Conservation (phyloP, 306 rosid genomes). For the Dryas octopetala region DNA sequence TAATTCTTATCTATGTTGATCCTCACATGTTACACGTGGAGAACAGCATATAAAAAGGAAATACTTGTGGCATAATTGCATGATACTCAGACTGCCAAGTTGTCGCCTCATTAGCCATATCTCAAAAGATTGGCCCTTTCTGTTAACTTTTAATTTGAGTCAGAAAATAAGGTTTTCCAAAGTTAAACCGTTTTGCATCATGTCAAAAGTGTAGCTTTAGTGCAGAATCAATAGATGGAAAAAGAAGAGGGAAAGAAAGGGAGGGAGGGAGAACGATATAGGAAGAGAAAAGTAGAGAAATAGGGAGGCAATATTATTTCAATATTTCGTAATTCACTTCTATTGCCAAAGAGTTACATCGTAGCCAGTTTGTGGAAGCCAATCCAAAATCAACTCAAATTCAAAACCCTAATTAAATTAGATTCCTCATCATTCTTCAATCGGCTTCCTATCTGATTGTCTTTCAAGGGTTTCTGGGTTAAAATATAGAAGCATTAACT, state of each 20-base stretch:
- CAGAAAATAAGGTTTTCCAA: conserved; percentile 9
- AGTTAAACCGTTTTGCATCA: conserved; percentile 3
- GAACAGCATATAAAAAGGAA: conserved; percentile 2
- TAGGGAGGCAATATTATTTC: not conserved
- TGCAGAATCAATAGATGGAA: not conserved
- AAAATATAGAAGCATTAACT: conserved; percentile 21
- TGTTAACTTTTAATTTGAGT: conserved; percentile 14
- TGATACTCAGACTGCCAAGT: conserved; percentile 1
- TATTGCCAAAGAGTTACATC: not conserved
- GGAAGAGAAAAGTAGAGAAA: not conserved
- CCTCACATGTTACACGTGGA: conserved; percentile 5
- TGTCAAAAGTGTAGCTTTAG: conserved; percentile 5
- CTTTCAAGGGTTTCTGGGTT: conserved; percentile 21
- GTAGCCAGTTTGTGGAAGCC: not conserved
- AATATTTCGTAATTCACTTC: not conserved
- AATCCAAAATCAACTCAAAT: not conserved
- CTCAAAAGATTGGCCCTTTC: not conserved
- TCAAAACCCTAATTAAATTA: not conserved
- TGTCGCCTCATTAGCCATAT: not conserved
- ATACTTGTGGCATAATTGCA: not conserved
- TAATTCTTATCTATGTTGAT: conserved; percentile 15
- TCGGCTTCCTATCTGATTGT: not conserved
- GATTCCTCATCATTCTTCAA: not conserved
- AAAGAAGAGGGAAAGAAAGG: not conserved
- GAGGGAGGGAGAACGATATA: not conserved